Base-by-base conservation (phyloP, 1,284 basidiomycete species). In the Albatrellus sp. region DNA sequence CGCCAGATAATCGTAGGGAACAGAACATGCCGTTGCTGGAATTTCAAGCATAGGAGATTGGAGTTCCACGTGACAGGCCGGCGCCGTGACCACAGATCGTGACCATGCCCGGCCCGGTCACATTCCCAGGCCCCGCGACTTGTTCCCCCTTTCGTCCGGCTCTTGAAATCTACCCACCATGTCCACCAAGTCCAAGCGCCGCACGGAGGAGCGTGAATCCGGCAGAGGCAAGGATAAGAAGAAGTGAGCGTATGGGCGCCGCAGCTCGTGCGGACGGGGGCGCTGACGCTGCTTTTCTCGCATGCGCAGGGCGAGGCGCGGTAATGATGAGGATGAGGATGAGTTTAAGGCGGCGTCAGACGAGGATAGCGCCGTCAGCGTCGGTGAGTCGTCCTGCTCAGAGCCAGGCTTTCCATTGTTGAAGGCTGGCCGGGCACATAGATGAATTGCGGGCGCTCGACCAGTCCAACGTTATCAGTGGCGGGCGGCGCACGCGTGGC, bases 401-500 rank as follows among this genome's bases (percentile, higher is more conserved):
- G 35, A 46, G 19, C 42, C 11, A 12, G 28, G 31, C 19, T 29
- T 28, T 16, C 33, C 33, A 24, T 24, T 24, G 24, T 7, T 24
- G 24, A 24, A 24, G 2, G 12, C 14, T 40, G 36, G 30, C 14
- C 3, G 14, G 12, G 28, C 2, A 19, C 16, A 12, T 42, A 65
- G 64, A 63, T 45, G 60, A 63, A 49, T 56, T 63, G 13, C 49
- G 43, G 3, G 57, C 54, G 9, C 44, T 64, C 35, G 57, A 60
- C 35, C 45, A 46, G 16, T 43, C 41, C 12, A 60, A 62, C 42
- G 57, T 59, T 48, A 60, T 62, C 42, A 51, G 49, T 1, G 54
- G 56, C 12, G 51, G 52, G 8, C 55, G 61, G 19, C 57, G 62
- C 42, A 64, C 64, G 44, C 62, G 63, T 19, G 63, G 61, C 3